Conservation (phyloP, 73 alveolate species). For the Paramecium bursaria region DNA sequence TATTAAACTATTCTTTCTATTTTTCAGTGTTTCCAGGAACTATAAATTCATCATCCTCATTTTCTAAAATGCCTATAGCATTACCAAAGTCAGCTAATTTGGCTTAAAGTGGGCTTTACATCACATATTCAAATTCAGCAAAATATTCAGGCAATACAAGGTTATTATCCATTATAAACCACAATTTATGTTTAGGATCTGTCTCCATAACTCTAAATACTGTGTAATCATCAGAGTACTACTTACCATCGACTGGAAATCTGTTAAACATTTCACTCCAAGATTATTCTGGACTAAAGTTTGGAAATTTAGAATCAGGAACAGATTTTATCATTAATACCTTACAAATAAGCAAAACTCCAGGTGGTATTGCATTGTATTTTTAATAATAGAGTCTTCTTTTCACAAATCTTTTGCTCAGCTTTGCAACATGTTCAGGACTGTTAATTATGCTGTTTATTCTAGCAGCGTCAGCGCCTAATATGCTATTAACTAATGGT, state of each 20-base stretch:
- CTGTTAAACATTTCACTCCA: constrained; percentile 77
- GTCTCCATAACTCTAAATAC: constrained; percentile 79
- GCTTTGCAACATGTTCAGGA: constrained; percentile 70
- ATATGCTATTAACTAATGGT: constrained; percentile 77
- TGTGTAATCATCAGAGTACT: constrained; percentile 68
- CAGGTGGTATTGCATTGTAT: constrained; percentile 78
- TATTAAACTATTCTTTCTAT: constrained; percentile 55
- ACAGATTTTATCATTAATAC: constrained; percentile 82
- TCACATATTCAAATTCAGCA: constrained; percentile 85
- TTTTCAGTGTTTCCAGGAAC: constrained; percentile 53
- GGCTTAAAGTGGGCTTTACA: constrained; percentile 45
- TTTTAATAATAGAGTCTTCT: constrained; percentile 72
- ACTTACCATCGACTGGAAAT: constrained; percentile 75
- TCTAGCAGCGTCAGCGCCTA: constrained; percentile 84
- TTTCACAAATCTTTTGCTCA: constrained; percentile 63
- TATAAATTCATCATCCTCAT: constrained; percentile 66
- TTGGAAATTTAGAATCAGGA: constrained; percentile 72
- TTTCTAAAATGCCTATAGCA: constrained; percentile 59
- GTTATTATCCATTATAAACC: constrained; percentile 89
- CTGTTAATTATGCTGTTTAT: constrained; percentile 66
- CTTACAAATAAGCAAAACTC: constrained; percentile 82
- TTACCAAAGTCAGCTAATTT: constrained; percentile 70
- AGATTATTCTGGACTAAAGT: constrained; percentile 71
- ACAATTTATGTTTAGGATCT: constrained; percentile 79
- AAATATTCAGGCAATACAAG: constrained; percentile 88